Conservation (phyloP, 2,329 filamentous ascomycete species). For the Exutisphaerella laricina region DNA sequence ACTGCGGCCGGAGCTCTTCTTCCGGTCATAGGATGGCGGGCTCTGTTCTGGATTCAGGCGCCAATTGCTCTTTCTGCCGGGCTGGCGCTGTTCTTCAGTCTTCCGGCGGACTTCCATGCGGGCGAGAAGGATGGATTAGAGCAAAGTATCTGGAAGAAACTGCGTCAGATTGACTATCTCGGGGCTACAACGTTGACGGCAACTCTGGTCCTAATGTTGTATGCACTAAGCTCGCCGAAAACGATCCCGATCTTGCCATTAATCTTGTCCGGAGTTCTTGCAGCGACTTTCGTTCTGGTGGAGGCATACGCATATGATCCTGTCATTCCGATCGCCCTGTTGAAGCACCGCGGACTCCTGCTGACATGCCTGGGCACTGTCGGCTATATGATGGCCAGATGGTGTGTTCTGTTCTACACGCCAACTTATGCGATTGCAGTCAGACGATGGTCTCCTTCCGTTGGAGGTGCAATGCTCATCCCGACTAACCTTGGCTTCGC, state of each 20-base stretch:
- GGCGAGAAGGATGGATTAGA: constrained; percentile 16
- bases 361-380: constrained; percentile 69
- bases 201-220: constrained; percentile 66
- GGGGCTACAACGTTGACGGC: constrained; percentile 60
- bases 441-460: constrained; percentile 61
- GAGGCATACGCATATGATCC: constrained; percentile 64
- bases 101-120: constrained; percentile 48
- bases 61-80: constrained; percentile 60
- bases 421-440: constrained; percentile 76
- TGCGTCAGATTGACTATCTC: constrained; percentile 66
- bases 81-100: constrained; percentile 56
- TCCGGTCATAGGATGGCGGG: constrained; percentile 63
- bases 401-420: constrained; percentile 74
- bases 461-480: constrained; percentile 69
- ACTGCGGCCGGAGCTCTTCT: constrained; percentile 63
- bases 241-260: constrained; percentile 57
- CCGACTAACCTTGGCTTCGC: constrained; percentile 79
- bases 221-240: constrained; percentile 59
- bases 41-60: constrained; percentile 67
- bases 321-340: constrained; percentile 66
- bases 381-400: constrained; percentile 74
- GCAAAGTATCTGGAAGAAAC: constrained; percentile 44
- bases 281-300: constrained; percentile 54
- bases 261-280: constrained; percentile 52
- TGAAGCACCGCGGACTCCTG: constrained; percentile 64